Percentiles rank a stretch among this genome's conserved stretches.
phyloP scores from a whole-genome alignment of 2,329 filamentous ascomycete species.

The Nothophaeocryptopus gaeumannii region DNA sequence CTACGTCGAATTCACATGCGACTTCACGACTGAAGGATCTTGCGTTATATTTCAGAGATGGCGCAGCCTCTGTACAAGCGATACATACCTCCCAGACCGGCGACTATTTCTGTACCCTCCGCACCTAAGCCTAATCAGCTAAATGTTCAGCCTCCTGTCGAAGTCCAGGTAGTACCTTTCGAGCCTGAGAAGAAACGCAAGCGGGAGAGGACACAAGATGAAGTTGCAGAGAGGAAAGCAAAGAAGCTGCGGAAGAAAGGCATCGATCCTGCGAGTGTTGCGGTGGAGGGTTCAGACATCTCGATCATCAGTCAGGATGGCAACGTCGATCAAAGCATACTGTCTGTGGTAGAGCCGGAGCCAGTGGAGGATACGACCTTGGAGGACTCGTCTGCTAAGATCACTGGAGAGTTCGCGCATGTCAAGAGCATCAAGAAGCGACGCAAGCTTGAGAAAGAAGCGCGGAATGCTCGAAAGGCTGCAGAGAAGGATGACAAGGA shows the following conservation, averaged over 20 bases:
- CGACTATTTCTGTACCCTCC: slow-evolving; percentile 2
- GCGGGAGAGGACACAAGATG: slow-evolving; percentile 31
- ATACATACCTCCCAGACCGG: slow-evolving; percentile 43
- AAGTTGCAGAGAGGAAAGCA: slow-evolving; percentile 32
- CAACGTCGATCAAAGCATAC: not conserved
- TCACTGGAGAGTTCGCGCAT: slow-evolving; percentile 28
- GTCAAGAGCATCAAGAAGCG: slow-evolving; percentile 32
- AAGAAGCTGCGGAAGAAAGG: slow-evolving; percentile 34
- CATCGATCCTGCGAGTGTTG: slow-evolving; percentile 17
- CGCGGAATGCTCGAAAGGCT: slow-evolving; percentile 30
- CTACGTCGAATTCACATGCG: too few relatives aligned
- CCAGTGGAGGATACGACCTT: slow-evolving; percentile 12
- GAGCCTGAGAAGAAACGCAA: slow-evolving; percentile 29
- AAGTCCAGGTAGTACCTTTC: too few relatives aligned
- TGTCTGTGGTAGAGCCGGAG: not conserved
- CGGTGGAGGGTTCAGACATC: not conserved
- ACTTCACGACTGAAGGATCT: too few relatives aligned
- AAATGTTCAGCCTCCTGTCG: not conserved
- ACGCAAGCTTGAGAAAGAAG: slow-evolving; percentile 36
- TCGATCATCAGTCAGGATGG: too few relatives aligned
- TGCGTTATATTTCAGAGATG: too few relatives aligned
- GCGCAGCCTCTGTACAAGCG: slow-evolving; percentile 40
- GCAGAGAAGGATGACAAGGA: slow-evolving; percentile 12
- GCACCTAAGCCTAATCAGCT: not conserved
- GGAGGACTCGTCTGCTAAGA: slow-evolving; percentile 10